phyloP scores from a whole-genome alignment of 257 asterid genomes.

The Verbascum thapsus region DNA sequence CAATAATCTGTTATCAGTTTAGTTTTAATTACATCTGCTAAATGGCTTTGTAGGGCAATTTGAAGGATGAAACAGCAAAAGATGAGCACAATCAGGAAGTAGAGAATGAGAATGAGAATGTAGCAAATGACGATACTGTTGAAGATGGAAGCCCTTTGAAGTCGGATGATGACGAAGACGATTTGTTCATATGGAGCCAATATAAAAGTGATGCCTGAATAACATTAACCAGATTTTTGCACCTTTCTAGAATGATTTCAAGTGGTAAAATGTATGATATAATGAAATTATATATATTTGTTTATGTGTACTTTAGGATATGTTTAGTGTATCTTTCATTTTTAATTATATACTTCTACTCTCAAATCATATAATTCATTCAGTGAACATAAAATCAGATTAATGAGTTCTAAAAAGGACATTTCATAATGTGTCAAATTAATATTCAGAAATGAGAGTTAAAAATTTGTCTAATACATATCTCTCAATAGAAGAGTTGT shows the following conservation, averaged over 20 bases:
- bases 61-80: conserved; percentile 51
- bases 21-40: neutral
- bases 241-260: neutral
- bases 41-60: conserved; percentile 7
- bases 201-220: conserved; percentile 48
- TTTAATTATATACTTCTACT: no score
- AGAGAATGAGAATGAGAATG: conserved; percentile 25
- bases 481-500: no score
- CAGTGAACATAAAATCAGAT: no score
- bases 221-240: no score
- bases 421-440: no score
- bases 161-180: conserved; percentile 51
- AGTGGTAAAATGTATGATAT: neutral
- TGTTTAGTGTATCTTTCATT: no score
- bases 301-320: no score
- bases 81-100: conserved; percentile 39
- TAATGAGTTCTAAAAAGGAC: no score
- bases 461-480: no score
- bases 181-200: conserved; percentile 45
- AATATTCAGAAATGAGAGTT: no score
- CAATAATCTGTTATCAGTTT: neutral
- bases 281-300: conserved; percentile 7
- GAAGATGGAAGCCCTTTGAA: conserved; percentile 39
- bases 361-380: no score
- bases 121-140: conserved; percentile 30